Evolutionary conservation across 1,284 basidiomycete species (phyloP), one percentile per base, ranked within the genome.

Genomic region (Irpex rosettiformis): DNA sequence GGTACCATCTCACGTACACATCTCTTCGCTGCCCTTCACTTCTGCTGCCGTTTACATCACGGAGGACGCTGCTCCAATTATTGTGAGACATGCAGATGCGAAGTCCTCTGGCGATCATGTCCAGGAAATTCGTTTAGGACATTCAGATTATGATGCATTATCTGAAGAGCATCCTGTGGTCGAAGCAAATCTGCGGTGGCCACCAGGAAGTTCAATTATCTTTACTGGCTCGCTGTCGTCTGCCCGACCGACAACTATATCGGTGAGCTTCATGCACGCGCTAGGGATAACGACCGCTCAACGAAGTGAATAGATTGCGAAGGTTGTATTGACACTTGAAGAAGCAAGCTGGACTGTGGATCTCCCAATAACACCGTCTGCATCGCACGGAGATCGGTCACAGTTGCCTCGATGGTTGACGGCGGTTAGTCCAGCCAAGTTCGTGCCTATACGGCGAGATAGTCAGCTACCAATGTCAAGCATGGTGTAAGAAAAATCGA

Each of bases 321-420:
- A 77, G 60, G 68, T 86, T 0, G 72, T 81, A 0, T 61, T 88
- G 42, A 78, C 76, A 0, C 66, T 91, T 30, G 74, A 77, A 55
- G 78, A 86, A 67, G 80, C 80, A 45, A 74, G 68, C 48, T 91
- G 89, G 90, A 80, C 73, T 43, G 77, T 92, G 45, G 79, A 85
- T 49, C 70, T 91, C 24, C 82, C 83, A 2, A 73, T 88, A 52
- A 73, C 79, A 40, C 73, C 79, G 2, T 72, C 70, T 56, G 69
- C 62, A 22, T 65, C 68, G 18, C 75, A 76, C 10, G 72, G 73
- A 47, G 73, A 72, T 2, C 60, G 66, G 3, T 30, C 67, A 8
- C 60, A 66, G 0, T 58, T 66, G 18, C 70, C 79, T 3, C 74
- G 72, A 57, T 93, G 89, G 89, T 67, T 90, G 43, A 77, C 72